Conservation (phyloP, 73 alveolate genomes). For the Stentor roeselii region DNA sequence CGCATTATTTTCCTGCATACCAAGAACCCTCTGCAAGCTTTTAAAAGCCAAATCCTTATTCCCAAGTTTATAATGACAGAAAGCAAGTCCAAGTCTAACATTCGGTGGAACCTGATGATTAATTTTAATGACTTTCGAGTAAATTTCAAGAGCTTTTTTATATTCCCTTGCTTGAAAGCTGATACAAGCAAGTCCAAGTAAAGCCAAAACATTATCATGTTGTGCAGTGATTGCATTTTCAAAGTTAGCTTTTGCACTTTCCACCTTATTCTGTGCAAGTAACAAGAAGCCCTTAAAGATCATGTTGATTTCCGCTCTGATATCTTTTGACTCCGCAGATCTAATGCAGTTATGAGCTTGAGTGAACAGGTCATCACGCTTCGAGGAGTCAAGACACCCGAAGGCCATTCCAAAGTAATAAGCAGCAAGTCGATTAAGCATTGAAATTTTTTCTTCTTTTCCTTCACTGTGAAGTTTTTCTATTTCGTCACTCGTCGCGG, state of each 20-base stretch:
- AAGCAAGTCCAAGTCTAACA: conserved; percentile 25
- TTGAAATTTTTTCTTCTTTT: conserved; percentile 26
- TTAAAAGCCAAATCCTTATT: conserved; percentile 43
- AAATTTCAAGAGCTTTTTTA: conserved; percentile 23
- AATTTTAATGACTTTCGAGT: conserved; percentile 23
- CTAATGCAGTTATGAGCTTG: conserved; percentile 9
- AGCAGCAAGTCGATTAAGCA: conserved; percentile 32
- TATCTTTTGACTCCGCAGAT: conserved; percentile 22
- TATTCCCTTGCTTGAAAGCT: conserved; percentile 2
- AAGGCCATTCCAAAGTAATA: conserved; percentile 28
- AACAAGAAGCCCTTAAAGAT: conserved; percentile 28
- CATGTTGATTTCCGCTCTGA: conserved; percentile 15
- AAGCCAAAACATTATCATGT: conserved; percentile 24
- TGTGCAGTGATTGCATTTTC: conserved; percentile 24
- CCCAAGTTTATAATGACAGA: conserved; percentile 51
- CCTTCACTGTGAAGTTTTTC: conserved; percentile 9
- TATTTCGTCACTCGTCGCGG: conserved; percentile 21
- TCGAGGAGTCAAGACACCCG: neutral
- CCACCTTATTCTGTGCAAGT: conserved; percentile 2
- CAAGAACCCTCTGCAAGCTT: conserved; percentile 45
- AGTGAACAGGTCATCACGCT: conserved; percentile 28
- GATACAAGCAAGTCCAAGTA: conserved; percentile 32
- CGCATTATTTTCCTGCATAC: conserved; percentile 38
- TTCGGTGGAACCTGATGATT: conserved; percentile 31
- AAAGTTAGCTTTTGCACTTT: conserved; percentile 26